A percentile compares a stretch with the other conserved stretches of the same genome.
phyloP scores from a whole-genome alignment of 306 rosid genomes.

The Macrotyloma uniflorum region DNA sequence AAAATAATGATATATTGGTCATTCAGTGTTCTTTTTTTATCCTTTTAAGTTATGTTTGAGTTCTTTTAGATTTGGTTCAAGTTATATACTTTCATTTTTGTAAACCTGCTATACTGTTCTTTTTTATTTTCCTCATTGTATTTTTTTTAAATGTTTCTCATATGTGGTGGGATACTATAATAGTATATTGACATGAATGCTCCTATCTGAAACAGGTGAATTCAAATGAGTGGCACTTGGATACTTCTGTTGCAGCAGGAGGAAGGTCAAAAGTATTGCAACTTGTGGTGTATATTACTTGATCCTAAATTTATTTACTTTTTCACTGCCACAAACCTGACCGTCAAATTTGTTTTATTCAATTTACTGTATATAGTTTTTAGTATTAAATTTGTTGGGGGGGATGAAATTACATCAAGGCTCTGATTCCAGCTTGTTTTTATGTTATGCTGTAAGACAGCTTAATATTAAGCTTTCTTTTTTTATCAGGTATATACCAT shows the following conservation, averaged over 20 bases:
- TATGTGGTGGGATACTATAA: constrained; percentile 4
- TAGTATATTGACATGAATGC: constrained; percentile 4
- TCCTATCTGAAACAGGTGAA: constrained; percentile 67
- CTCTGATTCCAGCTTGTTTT: constrained; percentile 20
- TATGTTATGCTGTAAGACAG: constrained; percentile 20
- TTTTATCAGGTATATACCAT: constrained; percentile 76
- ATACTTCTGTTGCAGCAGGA: constrained; percentile 92
- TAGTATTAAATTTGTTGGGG: not conserved
- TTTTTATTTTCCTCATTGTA: constrained; percentile 4
- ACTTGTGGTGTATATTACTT: constrained; percentile 89
- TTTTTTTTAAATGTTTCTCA: constrained; percentile 8
- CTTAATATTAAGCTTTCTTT: constrained; percentile 32
- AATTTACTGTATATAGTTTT: not conserved
- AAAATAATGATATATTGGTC: constrained; percentile 1
- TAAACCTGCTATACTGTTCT: not conserved
- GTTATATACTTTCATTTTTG: not conserved
- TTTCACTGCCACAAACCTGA: not conserved
- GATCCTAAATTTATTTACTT: constrained; percentile 30
- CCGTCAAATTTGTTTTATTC: constrained; percentile 16
- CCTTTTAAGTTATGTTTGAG: not conserved
- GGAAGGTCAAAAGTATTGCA: constrained; percentile 99
- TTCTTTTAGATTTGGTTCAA: constrained; percentile 17
- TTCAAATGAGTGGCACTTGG: constrained; percentile 98
- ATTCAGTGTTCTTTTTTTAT: constrained; percentile 19
- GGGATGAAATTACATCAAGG: not conserved